Evolutionary conservation across 495 filamentous ascomycete species (phyloP), one percentile per base, ranked within the genome.

Genomic region (Daldinia grandis): DNA sequence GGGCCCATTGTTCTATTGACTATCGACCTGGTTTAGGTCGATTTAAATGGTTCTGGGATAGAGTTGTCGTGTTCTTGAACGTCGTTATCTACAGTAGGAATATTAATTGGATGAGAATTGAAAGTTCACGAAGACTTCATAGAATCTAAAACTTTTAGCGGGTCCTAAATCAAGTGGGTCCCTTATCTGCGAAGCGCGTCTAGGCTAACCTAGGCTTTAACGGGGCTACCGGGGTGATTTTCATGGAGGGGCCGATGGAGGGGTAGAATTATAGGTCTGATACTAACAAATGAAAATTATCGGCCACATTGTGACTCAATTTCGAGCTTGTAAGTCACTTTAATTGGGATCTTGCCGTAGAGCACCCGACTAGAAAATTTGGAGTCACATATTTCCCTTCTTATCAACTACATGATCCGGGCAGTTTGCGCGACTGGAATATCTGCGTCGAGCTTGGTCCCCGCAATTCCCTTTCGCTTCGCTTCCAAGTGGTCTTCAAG

Each of bases 111-210:
- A 47, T 47, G 19, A 4, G 17, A 47, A 47, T 47, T 47, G 42
- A 17, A 44, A 47, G 19, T 47, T 47, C 42, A 47, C 9, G 53
- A 35, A 56, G 24, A 53, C 27, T 56, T 55, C 21, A 35, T 24
- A 51, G 54, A n/a, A 62, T 49, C 66, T 73, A 66, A 73, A 69
- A 73, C 66, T 69, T 73, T 73, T 69, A 69, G 70, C 65, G 70
- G 70, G 30, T 33, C 68, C 6, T 38, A 14, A 28, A 57, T 24
- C 4, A 14, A 38, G 47, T 69, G 55, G 67, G 28, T 49, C 37
- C 15, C 33, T 35, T 49, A 55, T 53, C 42, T 31, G 15, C 5
- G 24, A 35, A 35, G 27, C 40, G 25, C 21, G 15, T 40, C 27
- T 17, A 19, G 12, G 33, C 56, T 56, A n/a, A n/a, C n/a, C n/a